These are phyloP conservation scores for Xylariales sp. DNA, from an alignment of 2,329 filamentous ascomycete species.

Conservation along the genomic window DNA sequence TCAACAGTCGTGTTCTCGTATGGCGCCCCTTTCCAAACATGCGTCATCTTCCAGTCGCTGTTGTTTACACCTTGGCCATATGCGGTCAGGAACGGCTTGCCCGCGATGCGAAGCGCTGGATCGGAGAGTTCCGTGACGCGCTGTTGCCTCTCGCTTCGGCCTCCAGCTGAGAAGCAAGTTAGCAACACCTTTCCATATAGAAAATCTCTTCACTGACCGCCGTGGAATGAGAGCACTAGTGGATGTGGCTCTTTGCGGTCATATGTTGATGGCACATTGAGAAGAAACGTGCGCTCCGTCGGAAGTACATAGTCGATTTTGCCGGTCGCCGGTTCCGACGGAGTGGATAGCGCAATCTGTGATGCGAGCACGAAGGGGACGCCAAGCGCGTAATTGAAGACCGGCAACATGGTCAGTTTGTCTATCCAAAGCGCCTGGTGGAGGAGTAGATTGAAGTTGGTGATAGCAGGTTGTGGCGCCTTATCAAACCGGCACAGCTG, in stretches of 20 bases:
- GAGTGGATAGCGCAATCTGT: no score
- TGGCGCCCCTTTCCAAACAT: conserved; percentile 21
- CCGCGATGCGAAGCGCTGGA: conserved; percentile 17
- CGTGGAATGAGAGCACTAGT: conserved; percentile 20
- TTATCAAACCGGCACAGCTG: no score
- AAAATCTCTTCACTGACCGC: conserved; percentile 17
- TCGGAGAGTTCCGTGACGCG: conserved; percentile 21
- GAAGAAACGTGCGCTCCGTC: conserved; percentile 18
- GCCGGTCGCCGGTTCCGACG: no score
- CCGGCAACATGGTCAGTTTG: conserved; percentile 1
- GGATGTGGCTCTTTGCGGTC: conserved; percentile 13
- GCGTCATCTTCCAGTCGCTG: conserved; percentile 18
- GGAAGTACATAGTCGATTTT: conserved; percentile 19
- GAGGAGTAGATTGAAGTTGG: no score
- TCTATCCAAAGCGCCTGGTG: no score
- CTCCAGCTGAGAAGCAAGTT: conserved; percentile 13
- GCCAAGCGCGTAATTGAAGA: neutral
- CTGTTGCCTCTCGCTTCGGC: conserved; percentile 19
- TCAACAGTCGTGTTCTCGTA: conserved; percentile 21
- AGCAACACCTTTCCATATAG: no score
- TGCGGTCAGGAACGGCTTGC: conserved; percentile 19
- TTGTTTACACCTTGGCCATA: conserved; percentile 22
- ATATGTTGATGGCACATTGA: conserved; percentile 18
- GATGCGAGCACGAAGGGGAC: neutral
- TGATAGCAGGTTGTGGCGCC: no score